Base-by-base conservation (phyloP, 1,284 basidiomycete species). In the Rhodotorula glutinis region DNA sequence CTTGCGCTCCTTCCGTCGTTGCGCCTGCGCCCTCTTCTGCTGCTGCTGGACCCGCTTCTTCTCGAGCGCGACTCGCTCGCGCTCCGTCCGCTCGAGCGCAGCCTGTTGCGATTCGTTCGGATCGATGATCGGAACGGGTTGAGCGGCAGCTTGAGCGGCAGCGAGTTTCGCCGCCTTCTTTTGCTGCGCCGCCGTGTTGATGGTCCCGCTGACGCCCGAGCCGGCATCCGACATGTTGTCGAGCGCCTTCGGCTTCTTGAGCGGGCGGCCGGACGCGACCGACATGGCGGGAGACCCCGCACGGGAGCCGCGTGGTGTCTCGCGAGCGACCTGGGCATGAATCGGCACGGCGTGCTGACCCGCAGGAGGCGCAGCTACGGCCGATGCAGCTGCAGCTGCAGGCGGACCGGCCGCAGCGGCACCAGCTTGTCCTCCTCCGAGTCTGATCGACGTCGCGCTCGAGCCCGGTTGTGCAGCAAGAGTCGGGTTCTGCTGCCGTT, bases 401-500 rank as follows among this genome's bases (percentile, higher is more conserved):
- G 19, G n/a, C 47, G 43, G 23, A 21, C 30, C 41, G 11, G 30
- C 11, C 9, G 52, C 46, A 4, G 56, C 58, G 1, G 49, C 60
- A 23, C 52, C 59, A 29, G 53, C 56, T 11, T 53, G 52, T 9
- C 58, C 53, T 2, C 58, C 53, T 25, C 62, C 65, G 40, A 70
- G 56, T 11, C 66, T 55, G 55, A 70, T 70, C 11, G 66, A 64
- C 14, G 69, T 71, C n/a, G 63, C 51, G 21, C 55, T 60, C 4
- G 64, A 53, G 23, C 65, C 65, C 0, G 72, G 61, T 38, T 67
- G 69, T 19, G 65, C 62, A 8, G 57, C 61, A 19, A 64, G 44
- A 0, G 61, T 55, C 16, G 71, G 62, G 55, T 73, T 73, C 21
- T 66, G 47, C 44, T 72, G 67, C 23, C 70, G 70, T 38, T 74